These are phyloP conservation scores for Pseudopyrenochaeta lycopersici DNA, from an alignment of 2,329 filamentous ascomycete genomes.

Conservation along the genomic window DNA sequence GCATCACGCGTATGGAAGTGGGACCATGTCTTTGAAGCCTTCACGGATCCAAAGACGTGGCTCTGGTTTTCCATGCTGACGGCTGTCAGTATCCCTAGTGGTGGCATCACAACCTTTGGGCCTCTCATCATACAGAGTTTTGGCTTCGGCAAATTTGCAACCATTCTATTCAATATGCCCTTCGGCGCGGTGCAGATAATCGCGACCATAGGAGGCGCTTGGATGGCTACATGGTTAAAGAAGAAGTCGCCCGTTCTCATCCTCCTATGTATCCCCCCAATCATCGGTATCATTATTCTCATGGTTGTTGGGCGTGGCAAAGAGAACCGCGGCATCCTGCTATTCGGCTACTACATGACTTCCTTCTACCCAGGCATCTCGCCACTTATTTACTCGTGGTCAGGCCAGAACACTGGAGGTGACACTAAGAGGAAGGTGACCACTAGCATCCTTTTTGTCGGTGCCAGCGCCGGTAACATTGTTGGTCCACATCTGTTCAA, in stretches of 20 bases:
- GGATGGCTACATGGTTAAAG: constrained; percentile 62
- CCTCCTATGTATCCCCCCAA: constrained; percentile 65
- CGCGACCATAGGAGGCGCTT: constrained; percentile 66
- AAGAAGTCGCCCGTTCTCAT: constrained; percentile 65
- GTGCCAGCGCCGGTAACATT: constrained; percentile 72
- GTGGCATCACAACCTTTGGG: constrained; percentile 68
- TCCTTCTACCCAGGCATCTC: constrained; percentile 69
- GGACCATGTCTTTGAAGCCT: constrained; percentile 63
- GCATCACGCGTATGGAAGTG: constrained; percentile 59
- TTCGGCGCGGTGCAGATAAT: constrained; percentile 69
- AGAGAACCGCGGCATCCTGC: constrained; percentile 59
- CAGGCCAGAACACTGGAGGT: constrained; percentile 70
- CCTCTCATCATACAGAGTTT: constrained; percentile 67
- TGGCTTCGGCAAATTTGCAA: constrained; percentile 64
- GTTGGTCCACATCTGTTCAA: constrained; percentile 72
- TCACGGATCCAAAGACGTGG: constrained; percentile 68
- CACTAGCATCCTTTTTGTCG: constrained; percentile 71
- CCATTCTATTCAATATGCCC: constrained; percentile 69
- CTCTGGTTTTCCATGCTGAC: constrained; percentile 62
- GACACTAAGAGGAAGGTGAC: constrained; percentile 75
- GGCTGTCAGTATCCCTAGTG: constrained; percentile 59
- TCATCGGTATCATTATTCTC: constrained; percentile 65
- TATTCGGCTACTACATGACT: constrained; percentile 68
- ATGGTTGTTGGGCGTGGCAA: constrained; percentile 59
- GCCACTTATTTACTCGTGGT: constrained; percentile 69